Evolutionary conservation across 768 basidiomycete species (phyloP).

Genomic region (Scleroderma citrinum): DNA sequence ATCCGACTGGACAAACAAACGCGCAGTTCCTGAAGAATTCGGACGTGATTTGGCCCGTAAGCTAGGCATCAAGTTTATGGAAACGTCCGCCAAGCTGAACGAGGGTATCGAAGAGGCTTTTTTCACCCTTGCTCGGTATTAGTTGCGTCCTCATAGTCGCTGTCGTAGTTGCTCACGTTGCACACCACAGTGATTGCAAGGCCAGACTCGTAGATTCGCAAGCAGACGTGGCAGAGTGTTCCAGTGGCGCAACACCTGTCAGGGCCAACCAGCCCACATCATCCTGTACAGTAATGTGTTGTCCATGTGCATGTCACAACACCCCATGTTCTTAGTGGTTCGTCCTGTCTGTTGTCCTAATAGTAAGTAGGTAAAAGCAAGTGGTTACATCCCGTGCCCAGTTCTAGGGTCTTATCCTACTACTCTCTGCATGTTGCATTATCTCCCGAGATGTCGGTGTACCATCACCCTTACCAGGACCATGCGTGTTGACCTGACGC

Average conservation of each 20-base stretch:
- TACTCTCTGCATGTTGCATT: background rate
- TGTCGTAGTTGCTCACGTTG: background rate
- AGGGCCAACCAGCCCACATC: constrained; percentile 57
- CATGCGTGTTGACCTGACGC: too few relatives aligned
- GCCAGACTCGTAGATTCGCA: constrained; percentile 93
- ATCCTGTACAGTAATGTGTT: constrained; percentile 45
- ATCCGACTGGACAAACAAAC: constrained; percentile 97
- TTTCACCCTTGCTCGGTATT: constrained; percentile 95
- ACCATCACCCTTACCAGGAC: background rate
- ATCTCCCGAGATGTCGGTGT: background rate
- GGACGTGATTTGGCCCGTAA: constrained; percentile 90
- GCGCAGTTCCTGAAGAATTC: constrained; percentile 85
- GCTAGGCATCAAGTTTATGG: constrained; percentile 94
- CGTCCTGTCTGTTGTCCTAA: background rate
- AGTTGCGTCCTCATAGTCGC: constrained; percentile 29
- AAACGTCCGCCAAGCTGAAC: constrained; percentile 95
- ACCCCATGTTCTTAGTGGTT: constrained; percentile 8
- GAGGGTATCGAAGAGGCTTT: constrained; percentile 99
- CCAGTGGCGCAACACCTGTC: constrained; percentile 41
- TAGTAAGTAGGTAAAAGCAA: background rate
- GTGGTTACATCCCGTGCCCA: background rate
- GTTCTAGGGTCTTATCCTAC: background rate
- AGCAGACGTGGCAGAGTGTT: constrained; percentile 48
- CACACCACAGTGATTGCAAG: constrained; percentile 80
- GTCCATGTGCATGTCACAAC: constrained; percentile 35